These are phyloP conservation scores for Pythium apleroticum DNA, from an alignment of 352 stramenopile genomes.

Conservation along the genomic window DNA sequence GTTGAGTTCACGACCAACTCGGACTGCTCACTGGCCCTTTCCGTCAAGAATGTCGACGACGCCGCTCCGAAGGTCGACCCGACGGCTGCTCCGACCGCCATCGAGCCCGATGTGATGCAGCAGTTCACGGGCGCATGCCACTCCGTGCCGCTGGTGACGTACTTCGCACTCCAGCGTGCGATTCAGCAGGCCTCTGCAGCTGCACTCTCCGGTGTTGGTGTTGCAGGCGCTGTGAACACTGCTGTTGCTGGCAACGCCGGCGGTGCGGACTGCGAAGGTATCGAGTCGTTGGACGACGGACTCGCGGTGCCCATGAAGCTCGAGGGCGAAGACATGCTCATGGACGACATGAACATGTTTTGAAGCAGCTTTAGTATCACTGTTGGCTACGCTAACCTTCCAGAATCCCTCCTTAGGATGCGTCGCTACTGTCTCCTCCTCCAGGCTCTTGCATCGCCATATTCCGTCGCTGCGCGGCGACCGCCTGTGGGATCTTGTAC, in stretches of 20 bases:
- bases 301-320: constrained; percentile 79
- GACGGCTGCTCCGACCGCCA: constrained; percentile 26
- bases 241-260: constrained; percentile 21
- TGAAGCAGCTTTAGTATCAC: constrained; percentile 34
- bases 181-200: constrained; percentile 17
- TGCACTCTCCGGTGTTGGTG: background rate
- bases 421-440: constrained; percentile 9
- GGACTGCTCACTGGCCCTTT: constrained; percentile 68
- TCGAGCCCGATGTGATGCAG: constrained; percentile 46
- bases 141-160: constrained; percentile 78
- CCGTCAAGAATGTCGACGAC: constrained; percentile 55
- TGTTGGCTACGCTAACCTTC: background rate
- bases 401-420: constrained; percentile 5
- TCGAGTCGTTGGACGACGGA: constrained; percentile 71
- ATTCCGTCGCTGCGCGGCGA: constrained; percentile 28
- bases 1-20: constrained; percentile 66
- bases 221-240: background rate
- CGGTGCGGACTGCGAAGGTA: constrained; percentile 72
- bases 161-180: constrained; percentile 63
- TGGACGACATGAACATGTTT: constrained; percentile 88
- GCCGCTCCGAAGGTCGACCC: constrained; percentile 25
- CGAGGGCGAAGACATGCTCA: constrained; percentile 77
- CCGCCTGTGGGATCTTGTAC: constrained; percentile 49
- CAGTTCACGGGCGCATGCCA: constrained; percentile 60
- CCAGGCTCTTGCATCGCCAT: constrained; percentile 13